phyloP scores from a whole-genome alignment of 1,139 yeast species.

The Taiozyma sp. region DNA sequence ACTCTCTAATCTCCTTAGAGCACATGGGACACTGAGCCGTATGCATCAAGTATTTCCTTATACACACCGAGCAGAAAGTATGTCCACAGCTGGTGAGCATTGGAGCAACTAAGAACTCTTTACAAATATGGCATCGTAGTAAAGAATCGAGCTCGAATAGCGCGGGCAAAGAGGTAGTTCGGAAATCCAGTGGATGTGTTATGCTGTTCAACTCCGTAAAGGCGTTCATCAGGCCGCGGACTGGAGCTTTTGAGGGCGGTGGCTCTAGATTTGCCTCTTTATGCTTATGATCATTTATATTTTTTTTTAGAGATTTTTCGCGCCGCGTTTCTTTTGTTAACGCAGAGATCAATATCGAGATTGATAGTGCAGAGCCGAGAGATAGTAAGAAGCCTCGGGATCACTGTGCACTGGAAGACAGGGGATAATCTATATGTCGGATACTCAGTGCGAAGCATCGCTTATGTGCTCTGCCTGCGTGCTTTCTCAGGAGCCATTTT shows the following conservation, averaged over 20 bases:
- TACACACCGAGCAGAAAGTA: constrained; percentile 87
- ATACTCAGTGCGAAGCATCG: too few relatives aligned
- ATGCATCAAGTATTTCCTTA: constrained; percentile 61
- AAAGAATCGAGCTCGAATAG: constrained; percentile 63
- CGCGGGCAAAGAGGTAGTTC: constrained; percentile 45
- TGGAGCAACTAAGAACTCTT: constrained; percentile 79
- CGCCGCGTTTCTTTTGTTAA: background rate
- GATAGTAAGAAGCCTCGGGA: background rate
- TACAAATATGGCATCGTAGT: constrained; percentile 87
- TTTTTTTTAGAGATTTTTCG: background rate
- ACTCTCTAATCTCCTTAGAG: constrained; percentile 64
- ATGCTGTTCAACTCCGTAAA: constrained; percentile 24
- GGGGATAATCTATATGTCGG: too few relatives aligned
- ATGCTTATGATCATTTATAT: background rate
- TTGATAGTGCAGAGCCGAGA: background rate
- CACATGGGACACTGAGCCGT: constrained; percentile 79
- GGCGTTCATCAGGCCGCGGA: background rate
- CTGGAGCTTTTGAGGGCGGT: background rate
- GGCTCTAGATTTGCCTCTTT: background rate
- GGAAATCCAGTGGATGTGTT: constrained; percentile 75
- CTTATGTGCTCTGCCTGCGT: too few relatives aligned
- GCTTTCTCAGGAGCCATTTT: too few relatives aligned
- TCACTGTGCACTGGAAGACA: background rate
- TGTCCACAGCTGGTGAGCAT: constrained; percentile 85
- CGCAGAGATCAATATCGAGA: too few relatives aligned